Evolutionary conservation across 1,284 basidiomycete species (phyloP).

Genomic region (Wallemia hederae): DNA sequence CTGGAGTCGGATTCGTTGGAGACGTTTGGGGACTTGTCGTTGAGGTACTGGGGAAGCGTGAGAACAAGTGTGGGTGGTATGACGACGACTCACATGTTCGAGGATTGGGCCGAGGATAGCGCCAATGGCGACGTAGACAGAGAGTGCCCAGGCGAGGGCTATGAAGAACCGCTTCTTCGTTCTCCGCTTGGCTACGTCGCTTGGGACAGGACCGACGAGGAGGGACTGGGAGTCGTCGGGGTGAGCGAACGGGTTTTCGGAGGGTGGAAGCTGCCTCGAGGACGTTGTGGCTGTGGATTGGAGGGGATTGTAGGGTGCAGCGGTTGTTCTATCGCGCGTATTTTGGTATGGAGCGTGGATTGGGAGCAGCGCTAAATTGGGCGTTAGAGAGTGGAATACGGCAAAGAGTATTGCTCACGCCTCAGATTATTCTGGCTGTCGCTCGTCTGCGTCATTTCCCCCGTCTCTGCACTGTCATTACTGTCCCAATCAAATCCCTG

Average conservation of each 20-base stretch:
- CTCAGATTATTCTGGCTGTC: background rate
- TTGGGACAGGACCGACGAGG: background rate
- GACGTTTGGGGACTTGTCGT: background rate
- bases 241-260: background rate
- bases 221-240: background rate
- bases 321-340: background rate
- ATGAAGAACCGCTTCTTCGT: background rate
- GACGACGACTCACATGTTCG: background rate
- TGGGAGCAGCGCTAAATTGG: background rate
- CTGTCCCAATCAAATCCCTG: too few relatives aligned
- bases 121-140: background rate
- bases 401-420: too few relatives aligned
- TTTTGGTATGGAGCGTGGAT: background rate
- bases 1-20: background rate
- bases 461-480: too few relatives aligned
- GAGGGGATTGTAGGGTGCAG: background rate
- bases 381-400: background rate
- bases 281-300: background rate
- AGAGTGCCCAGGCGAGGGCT: background rate
- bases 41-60: background rate
- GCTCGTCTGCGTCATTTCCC: too few relatives aligned
- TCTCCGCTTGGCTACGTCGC: background rate
- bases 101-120: background rate
- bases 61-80: background rate
- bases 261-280: background rate